phyloP scores from a whole-genome alignment of 345 rosid species.

The Aethionema arabicum region DNA sequence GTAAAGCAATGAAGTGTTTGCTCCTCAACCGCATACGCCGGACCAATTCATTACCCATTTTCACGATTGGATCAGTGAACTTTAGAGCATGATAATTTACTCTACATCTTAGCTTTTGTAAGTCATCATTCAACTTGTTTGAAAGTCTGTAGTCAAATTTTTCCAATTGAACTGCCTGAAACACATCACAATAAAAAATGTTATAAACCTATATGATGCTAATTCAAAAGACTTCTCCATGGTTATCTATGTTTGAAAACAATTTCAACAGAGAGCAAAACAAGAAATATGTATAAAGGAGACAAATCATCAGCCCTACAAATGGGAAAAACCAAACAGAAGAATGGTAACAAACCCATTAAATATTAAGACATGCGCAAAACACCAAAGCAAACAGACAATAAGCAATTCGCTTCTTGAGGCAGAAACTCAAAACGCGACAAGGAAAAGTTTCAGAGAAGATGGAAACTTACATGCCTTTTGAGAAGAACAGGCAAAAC shows the following conservation, averaged over 20 bases:
- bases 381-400: not conserved
- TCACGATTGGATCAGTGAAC: constrained; percentile 75
- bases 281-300: not conserved
- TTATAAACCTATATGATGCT: constrained; percentile 26
- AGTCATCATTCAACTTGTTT: constrained; percentile 75
- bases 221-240: constrained; percentile 2
- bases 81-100: constrained; percentile 89
- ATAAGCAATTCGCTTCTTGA: not conserved
- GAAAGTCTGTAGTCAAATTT: constrained; percentile 96
- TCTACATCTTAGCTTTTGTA: constrained; percentile 94
- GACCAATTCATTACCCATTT: constrained; percentile 79
- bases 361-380: constrained; percentile 6
- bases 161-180: constrained; percentile 83
- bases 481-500: constrained; percentile 93
- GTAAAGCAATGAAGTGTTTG: constrained; percentile 83
- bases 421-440: not conserved
- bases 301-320: constrained; percentile 1
- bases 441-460: constrained; percentile 31
- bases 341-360: not conserved
- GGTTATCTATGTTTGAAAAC: constrained; percentile 13
- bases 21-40: constrained; percentile 74
- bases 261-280: constrained; percentile 12
- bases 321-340: not conserved
- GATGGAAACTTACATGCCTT: constrained; percentile 96
- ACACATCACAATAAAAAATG: constrained; percentile 21